Evolutionary conservation across 495 filamentous ascomycete species (phyloP).

Genomic region (Penicillium antarcticum): DNA sequence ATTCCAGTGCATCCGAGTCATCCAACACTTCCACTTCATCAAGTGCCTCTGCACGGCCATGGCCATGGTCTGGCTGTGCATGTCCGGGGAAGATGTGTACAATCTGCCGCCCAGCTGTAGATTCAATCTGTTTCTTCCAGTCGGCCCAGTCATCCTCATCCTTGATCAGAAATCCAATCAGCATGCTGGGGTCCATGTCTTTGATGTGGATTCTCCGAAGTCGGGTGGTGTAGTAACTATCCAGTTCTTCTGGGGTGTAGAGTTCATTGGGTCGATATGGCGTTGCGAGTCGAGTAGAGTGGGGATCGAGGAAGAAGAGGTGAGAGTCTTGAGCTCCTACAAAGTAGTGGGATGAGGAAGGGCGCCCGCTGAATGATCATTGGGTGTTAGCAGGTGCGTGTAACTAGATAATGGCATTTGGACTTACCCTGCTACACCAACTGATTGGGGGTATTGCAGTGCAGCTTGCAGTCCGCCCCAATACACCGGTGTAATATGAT

Average conservation of each 20-base stretch:
- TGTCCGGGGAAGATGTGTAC: conserved; percentile 67
- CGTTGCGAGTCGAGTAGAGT: conserved; percentile 69
- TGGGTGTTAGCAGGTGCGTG: not conserved
- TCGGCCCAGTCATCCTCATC: conserved; percentile 78
- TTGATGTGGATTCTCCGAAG: conserved; percentile 76
- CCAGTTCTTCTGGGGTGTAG: conserved; percentile 69
- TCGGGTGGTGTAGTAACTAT: conserved; percentile 83
- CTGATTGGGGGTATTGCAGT: conserved; percentile 80
- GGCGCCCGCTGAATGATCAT: conserved; percentile 65
- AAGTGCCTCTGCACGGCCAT: conserved; percentile 66
- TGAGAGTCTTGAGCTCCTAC: conserved; percentile 85
- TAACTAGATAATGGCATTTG: not conserved
- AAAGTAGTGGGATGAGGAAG: conserved; percentile 95
- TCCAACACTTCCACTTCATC: conserved; percentile 89
- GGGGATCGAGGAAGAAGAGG: conserved; percentile 95
- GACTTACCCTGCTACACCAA: conserved; percentile 91
- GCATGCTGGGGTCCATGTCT: conserved; percentile 98
- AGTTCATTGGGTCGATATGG: conserved; percentile 50
- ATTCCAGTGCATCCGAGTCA: conserved; percentile 55
- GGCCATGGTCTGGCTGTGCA: conserved; percentile 53
- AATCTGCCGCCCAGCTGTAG: conserved; percentile 75
- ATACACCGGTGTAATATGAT: conserved; percentile 88
- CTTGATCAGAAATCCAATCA: conserved; percentile 90
- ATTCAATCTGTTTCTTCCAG: conserved; percentile 68
- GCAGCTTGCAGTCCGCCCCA: conserved; percentile 81